Evolutionary conservation across 1,284 basidiomycete genomes (phyloP), one percentile per base, ranked within the genome.

Genomic region (Trametes versicolor): DNA sequence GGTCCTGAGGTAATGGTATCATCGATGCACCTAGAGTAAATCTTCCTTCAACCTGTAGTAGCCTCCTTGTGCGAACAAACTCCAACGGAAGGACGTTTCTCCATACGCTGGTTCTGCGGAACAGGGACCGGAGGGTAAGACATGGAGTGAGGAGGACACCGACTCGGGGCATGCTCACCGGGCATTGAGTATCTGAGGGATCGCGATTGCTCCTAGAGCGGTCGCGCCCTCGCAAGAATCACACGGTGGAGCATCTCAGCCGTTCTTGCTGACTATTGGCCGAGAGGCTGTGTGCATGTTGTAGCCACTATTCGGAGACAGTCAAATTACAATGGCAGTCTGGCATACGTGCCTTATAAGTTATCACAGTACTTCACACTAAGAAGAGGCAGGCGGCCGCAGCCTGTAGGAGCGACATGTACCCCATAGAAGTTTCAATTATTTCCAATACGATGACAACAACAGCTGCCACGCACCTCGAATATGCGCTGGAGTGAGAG

Each of bases 201-300:
- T 52, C 58, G 58, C 49, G 58, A 32, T 37, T 32, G 39, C 49
- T 36, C 48, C 58, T 59, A 59, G 58, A 59, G 39, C 58, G 58
- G 49, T 21, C 58, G 58, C 58, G 58, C 56, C 58, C 49, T 29
- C 12, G 13, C 49, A 25, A 52, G 13, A 23, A 52, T 59, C 58
- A 45, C 58, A 59, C 58, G 58, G 13, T 27, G 3, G 25, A 6
- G 27, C 25, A 49, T 29, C n/a, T 23, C 23, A 25, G 23, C 4
- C 10, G 21, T 23, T 12, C 25, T 32, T 29, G 48, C 48, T 49
- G 25, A 49, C 48, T 4, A 29, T 49, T 49, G 48, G 6, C 25
- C 13, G 48, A 10, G 8, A 43, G 41, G 15, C 41, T 43, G 19
- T 19, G 19, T 43, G 41, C 41, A 43, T 43, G 6, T 19, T 8